phyloP scores from a whole-genome alignment of 2,329 filamentous ascomycete genomes.

The Exutisphaerella laricina region DNA sequence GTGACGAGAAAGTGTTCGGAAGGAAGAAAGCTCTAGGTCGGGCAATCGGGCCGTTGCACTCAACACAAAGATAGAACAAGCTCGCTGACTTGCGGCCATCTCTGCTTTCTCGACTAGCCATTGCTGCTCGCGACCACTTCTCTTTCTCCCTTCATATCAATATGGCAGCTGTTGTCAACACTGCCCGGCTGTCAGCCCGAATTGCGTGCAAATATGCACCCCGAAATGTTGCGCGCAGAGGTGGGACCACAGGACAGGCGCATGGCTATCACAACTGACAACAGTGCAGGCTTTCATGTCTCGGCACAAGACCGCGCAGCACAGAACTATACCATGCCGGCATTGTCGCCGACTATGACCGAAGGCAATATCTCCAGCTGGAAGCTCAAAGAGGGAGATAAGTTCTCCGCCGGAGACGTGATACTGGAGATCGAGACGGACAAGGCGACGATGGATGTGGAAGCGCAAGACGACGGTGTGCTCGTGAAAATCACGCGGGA shows the following conservation, averaged over 20 bases:
- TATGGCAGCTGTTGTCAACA: slow-evolving; percentile 30
- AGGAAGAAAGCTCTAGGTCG: neutral
- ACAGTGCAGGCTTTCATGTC: slow-evolving; percentile 27
- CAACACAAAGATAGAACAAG: too few species aligned
- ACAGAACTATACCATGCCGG: slow-evolving; percentile 86
- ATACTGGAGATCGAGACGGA: slow-evolving; percentile 90
- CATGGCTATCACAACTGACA: too few species aligned
- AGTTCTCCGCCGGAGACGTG: slow-evolving; percentile 76
- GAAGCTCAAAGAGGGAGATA: slow-evolving; percentile 82
- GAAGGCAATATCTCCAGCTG: slow-evolving; percentile 82
- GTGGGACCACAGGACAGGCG: too few species aligned
- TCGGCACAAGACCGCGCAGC: slow-evolving; percentile 53
- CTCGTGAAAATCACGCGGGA: slow-evolving; percentile 73
- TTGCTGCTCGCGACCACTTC: slow-evolving; percentile 9
- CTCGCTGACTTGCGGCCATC: slow-evolving; percentile 8
- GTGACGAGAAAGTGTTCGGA: too few species aligned
- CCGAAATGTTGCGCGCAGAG: slow-evolving; percentile 22
- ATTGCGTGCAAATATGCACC: slow-evolving; percentile 27
- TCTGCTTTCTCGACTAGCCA: slow-evolving; percentile 6
- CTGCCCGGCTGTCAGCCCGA: slow-evolving; percentile 27
- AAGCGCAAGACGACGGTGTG: slow-evolving; percentile 83
- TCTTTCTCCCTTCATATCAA: slow-evolving; percentile 1
- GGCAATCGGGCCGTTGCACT: neutral
- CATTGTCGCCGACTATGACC: slow-evolving; percentile 87
- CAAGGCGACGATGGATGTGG: slow-evolving; percentile 92